phyloP scores from a whole-genome alignment of 2,329 filamentous ascomycete genomes.

The Pseudopyricularia cyperi region DNA sequence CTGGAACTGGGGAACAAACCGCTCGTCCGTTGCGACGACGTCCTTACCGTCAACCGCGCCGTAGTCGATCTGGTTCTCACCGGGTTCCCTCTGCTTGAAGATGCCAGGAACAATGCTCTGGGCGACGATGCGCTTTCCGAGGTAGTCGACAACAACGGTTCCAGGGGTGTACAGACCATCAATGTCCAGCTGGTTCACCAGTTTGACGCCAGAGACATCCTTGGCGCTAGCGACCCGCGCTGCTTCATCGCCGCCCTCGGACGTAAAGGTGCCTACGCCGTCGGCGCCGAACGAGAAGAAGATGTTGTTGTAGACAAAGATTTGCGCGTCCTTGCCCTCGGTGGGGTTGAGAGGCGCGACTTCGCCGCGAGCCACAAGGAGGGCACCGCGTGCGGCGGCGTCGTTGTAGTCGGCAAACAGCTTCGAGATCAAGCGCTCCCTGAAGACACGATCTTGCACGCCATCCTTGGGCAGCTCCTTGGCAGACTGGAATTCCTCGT shows the following conservation, averaged over 20 bases:
- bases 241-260: conserved; percentile 91
- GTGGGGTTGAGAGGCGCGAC: conserved; percentile 91
- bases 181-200: conserved; percentile 95
- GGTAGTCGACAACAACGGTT: conserved; percentile 91
- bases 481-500: conserved; percentile 96
- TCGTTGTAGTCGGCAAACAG: conserved; percentile 97
- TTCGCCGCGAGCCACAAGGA: conserved; percentile 84
- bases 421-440: conserved; percentile 86
- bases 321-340: conserved; percentile 83
- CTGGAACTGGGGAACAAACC: conserved; percentile 72
- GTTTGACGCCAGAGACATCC: conserved; percentile 84
- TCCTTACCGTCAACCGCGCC: conserved; percentile 97
- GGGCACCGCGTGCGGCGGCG: conserved; percentile 80
- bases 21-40: conserved; percentile 78
- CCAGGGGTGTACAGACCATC: conserved; percentile 88
- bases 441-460: conserved; percentile 90
- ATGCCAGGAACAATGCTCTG: conserved; percentile 98
- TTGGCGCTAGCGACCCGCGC: conserved; percentile 93
- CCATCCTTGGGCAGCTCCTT: conserved; percentile 87
- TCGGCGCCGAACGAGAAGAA: conserved; percentile 99
- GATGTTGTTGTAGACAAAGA: conserved; percentile 99
- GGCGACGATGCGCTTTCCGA: conserved; percentile 91
- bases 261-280: conserved; percentile 92
- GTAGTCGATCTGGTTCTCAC: conserved; percentile 98
- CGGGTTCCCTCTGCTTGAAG: conserved; percentile 95